phyloP scores from a whole-genome alignment of 352 stramenopile genomes.

The Pythium plurisporium region DNA sequence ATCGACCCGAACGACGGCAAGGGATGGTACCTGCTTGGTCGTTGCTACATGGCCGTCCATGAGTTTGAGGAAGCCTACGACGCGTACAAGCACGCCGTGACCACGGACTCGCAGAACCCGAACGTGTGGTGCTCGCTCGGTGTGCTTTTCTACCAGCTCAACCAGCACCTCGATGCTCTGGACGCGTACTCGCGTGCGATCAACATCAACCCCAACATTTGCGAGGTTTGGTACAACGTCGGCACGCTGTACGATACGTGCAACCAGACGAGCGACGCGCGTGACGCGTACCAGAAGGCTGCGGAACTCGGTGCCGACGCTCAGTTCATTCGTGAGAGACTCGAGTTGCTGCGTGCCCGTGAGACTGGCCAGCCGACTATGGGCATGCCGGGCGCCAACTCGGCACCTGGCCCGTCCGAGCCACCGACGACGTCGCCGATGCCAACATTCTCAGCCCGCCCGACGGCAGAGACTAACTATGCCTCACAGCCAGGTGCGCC shows the following conservation, averaged over 20 bases:
- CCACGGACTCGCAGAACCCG: slow-evolving; percentile 86
- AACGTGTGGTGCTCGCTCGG: slow-evolving; percentile 90
- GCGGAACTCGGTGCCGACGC: slow-evolving; percentile 78
- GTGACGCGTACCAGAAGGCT: slow-evolving; percentile 86
- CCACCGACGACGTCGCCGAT: slow-evolving; percentile 83
- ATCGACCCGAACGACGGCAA: slow-evolving; percentile 83
- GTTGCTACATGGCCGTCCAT: slow-evolving; percentile 90
- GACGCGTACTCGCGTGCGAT: slow-evolving; percentile 87
- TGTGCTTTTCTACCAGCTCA: slow-evolving; percentile 89
- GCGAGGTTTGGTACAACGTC: slow-evolving; percentile 90
- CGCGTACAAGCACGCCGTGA: slow-evolving; percentile 88
- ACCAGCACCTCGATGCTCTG: slow-evolving; percentile 84
- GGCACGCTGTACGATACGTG: slow-evolving; percentile 89
- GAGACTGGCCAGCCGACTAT: slow-evolving; percentile 81
- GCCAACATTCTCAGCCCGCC: slow-evolving; percentile 74
- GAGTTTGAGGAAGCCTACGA: slow-evolving; percentile 89
- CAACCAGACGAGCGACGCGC: slow-evolving; percentile 87
- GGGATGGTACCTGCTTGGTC: slow-evolving; percentile 86
- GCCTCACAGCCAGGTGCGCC: slow-evolving; percentile 20
- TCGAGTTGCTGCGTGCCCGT: slow-evolving; percentile 69
- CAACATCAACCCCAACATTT: slow-evolving; percentile 91
- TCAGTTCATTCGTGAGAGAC: slow-evolving; percentile 79
- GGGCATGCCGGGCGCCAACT: slow-evolving; percentile 79
- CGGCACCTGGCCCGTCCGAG: slow-evolving; percentile 70
- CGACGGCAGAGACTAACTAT: slow-evolving; percentile 58